Evolutionary conservation across 192 early-diverging fungal species (phyloP).

Genomic region (Backusella tarrabulga): DNA sequence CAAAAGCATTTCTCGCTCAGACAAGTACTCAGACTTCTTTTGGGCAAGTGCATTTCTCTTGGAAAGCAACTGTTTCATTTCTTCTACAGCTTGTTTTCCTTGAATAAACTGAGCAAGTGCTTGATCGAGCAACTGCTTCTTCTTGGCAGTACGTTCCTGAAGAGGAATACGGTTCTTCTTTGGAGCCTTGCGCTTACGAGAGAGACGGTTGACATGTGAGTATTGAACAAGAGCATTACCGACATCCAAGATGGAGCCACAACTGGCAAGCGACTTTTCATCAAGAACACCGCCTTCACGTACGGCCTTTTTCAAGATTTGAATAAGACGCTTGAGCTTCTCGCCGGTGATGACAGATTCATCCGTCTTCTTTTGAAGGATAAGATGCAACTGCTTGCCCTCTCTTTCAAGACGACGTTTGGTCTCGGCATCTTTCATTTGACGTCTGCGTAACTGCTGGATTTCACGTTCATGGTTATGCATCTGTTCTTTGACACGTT

Average conservation of each 20-base stretch:
- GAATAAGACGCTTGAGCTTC: slow-evolving; percentile 44
- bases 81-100: slow-evolving; percentile 44
- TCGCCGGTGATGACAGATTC: slow-evolving; percentile 41
- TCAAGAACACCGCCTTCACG: slow-evolving; percentile 29
- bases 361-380: slow-evolving; percentile 56
- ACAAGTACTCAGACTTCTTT: slow-evolving; percentile 46
- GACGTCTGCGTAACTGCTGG: slow-evolving; percentile 50
- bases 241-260: slow-evolving; percentile 20
- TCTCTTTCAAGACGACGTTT: slow-evolving; percentile 51
- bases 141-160: slow-evolving; percentile 36
- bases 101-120: slow-evolving; percentile 51
- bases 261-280: slow-evolving; percentile 24
- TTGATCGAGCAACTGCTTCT: slow-evolving; percentile 48
- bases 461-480: slow-evolving; percentile 56
- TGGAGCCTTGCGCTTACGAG: background rate
- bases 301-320: slow-evolving; percentile 44
- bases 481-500: slow-evolving; percentile 57
- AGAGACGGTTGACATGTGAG: slow-evolving; percentile 11
- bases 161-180: background rate
- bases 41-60: slow-evolving; percentile 43
- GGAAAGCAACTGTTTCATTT: slow-evolving; percentile 42
- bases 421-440: slow-evolving; percentile 43
- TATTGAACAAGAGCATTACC: slow-evolving; percentile 23
- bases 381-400: slow-evolving; percentile 42
- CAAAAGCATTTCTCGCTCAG: slow-evolving; percentile 42